Percentiles rank a stretch among this genome's conserved stretches.
These are phyloP conservation scores for Ustilago shanxiensis DNA, from an alignment of 1,284 basidiomycete species.

Conservation along the genomic window DNA sequence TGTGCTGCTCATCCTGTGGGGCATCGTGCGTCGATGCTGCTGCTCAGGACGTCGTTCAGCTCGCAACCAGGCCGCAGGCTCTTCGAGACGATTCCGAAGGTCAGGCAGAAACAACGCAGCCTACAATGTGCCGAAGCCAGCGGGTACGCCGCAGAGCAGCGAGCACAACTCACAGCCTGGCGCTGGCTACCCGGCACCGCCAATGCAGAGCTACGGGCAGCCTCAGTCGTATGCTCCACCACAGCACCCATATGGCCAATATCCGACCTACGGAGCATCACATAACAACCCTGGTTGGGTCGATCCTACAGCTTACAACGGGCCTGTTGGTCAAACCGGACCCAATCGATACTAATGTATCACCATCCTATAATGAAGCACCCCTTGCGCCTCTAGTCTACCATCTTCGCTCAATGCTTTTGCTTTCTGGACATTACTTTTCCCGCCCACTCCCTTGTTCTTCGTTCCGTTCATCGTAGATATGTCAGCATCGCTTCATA, in stretches of 20 bases:
- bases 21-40: constrained; percentile 50
- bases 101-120: constrained; percentile 14
- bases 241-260: constrained; percentile 14
- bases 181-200: constrained; percentile 12
- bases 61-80: background rate
- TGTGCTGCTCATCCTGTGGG: constrained; percentile 47
- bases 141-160: constrained; percentile 20
- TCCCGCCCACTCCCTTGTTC: background rate
- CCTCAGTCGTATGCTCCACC: background rate
- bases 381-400: background rate
- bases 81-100: background rate
- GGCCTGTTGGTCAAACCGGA: constrained; percentile 22
- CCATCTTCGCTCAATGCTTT: too few species aligned
- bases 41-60: constrained; percentile 16
- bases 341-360: constrained; percentile 7
- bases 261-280: background rate
- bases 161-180: constrained; percentile 12
- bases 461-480: background rate
- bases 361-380: background rate
- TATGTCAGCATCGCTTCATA: constrained; percentile 7
- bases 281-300: constrained; percentile 25
- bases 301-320: constrained; percentile 37
- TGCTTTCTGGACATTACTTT: background rate
- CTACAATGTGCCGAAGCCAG: constrained; percentile 28
- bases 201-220: constrained; percentile 9